Conservation (phyloP, 2,329 filamentous ascomycete species). For the Pestalotiopsis sp. region DNA sequence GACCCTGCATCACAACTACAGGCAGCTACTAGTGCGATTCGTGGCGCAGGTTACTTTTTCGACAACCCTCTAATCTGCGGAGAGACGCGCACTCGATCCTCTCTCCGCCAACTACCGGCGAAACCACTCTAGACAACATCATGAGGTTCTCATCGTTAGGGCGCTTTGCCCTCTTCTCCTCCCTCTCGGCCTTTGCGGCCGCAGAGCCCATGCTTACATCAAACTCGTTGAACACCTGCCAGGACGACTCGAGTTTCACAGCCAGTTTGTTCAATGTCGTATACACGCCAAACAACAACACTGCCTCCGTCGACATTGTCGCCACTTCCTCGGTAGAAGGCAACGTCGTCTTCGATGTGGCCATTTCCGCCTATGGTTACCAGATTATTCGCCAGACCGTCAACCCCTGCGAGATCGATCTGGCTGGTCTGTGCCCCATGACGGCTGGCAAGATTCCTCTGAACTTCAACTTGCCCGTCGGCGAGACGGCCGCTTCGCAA, state of each 20-base stretch:
- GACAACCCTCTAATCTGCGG: not conserved
- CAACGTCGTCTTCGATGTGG: slow-evolving; percentile 76
- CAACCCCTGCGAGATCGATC: slow-evolving; percentile 73
- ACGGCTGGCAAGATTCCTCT: slow-evolving; percentile 79
- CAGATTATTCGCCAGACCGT: slow-evolving; percentile 67
- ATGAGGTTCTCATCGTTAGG: slow-evolving; percentile 52
- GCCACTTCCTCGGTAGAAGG: slow-evolving; percentile 83
- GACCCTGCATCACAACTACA: not conserved
- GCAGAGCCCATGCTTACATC: slow-evolving; percentile 75
- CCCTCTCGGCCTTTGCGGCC: slow-evolving; percentile 45
- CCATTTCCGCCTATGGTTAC: slow-evolving; percentile 83
- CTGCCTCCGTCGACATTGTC: slow-evolving; percentile 73
- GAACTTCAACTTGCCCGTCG: slow-evolving; percentile 66
- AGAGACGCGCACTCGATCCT: not conserved
- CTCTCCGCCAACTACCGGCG: not conserved
- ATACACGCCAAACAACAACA: slow-evolving; percentile 76
- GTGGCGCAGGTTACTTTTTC: slow-evolving; percentile 6
- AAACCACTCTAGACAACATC: not conserved
- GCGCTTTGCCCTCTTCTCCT: slow-evolving; percentile 48
- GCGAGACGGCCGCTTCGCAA: slow-evolving; percentile 53
- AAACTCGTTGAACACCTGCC: slow-evolving; percentile 82
- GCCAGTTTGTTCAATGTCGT: slow-evolving; percentile 87
- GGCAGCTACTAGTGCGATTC: not conserved
- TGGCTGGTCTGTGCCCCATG: slow-evolving; percentile 88
- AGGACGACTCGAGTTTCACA: slow-evolving; percentile 81